Conservation (phyloP, 495 filamentous ascomycete genomes). For the Podospora anserina region DNA sequence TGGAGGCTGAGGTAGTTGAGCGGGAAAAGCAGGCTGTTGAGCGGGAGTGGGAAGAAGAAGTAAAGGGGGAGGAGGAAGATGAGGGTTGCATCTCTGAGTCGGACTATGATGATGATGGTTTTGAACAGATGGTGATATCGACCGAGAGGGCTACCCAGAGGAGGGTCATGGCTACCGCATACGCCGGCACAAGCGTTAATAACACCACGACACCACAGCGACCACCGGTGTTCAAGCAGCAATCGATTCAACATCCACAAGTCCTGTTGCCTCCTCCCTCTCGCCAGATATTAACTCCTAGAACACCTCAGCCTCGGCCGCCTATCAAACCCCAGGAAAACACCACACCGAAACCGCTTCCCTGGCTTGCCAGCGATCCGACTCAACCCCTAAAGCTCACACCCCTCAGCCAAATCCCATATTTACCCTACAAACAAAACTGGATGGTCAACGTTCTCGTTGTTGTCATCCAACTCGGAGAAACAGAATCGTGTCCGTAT, state of each 20-base stretch:
- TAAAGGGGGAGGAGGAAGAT: not conserved
- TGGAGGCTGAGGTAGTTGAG: not conserved
- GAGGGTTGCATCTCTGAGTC: conserved; percentile 22
- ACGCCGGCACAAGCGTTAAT: not conserved
- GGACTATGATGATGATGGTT: conserved; percentile 13
- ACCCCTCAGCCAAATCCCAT: conserved; percentile 38
- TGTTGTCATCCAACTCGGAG: conserved; percentile 40
- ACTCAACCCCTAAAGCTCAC: conserved; percentile 41
- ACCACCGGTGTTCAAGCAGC: not conserved
- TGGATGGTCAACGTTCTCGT: conserved; percentile 48
- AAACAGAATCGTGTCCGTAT: conserved; percentile 36
- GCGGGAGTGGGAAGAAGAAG: not conserved
- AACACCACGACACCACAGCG: not conserved
- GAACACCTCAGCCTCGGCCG: conserved; percentile 17
- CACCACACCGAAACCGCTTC: conserved; percentile 19
- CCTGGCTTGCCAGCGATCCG: conserved; percentile 29
- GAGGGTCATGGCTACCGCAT: conserved; percentile 15
- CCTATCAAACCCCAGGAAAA: conserved; percentile 15
- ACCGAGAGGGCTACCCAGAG: conserved; percentile 16
- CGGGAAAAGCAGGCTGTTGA: not conserved
- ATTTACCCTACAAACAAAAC: conserved; percentile 49
- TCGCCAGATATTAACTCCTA: not conserved
- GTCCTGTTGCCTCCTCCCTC: not conserved
- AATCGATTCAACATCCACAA: not conserved
- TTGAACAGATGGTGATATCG: conserved; percentile 16